Conservation (phyloP, 495 filamentous ascomycete species). For the Aspergillus indologenus region DNA sequence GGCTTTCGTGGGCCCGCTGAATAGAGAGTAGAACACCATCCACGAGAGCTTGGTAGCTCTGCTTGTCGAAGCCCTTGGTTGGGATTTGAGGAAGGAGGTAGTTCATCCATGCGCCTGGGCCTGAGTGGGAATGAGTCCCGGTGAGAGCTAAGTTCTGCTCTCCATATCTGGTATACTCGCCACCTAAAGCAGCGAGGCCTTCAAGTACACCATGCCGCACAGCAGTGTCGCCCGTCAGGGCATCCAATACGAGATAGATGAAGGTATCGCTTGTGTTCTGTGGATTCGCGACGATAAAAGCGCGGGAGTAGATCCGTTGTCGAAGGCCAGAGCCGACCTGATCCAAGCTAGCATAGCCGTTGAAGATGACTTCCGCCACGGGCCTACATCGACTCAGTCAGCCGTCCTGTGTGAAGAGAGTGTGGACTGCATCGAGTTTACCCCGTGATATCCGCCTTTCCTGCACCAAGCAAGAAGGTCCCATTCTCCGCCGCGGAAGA, state of each 20-base stretch:
- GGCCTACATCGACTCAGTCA: conserved; percentile 45
- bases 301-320: conserved; percentile 84
- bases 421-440: conserved; percentile 33
- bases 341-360: conserved; percentile 87
- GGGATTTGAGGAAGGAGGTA: conserved; percentile 95
- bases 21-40: conserved; percentile 83
- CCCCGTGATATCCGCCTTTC: conserved; percentile 94
- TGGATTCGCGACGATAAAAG: conserved; percentile 80
- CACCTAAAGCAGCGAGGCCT: conserved; percentile 62
- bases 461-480: conserved; percentile 81
- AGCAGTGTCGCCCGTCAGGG: conserved; percentile 87
- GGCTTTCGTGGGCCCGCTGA: conserved; percentile 70
- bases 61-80: conserved; percentile 81
- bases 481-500: conserved; percentile 30
- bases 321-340: conserved; percentile 86
- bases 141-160: conserved; percentile 86
- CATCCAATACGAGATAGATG: conserved; percentile 85
- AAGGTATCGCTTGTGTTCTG: conserved; percentile 67
- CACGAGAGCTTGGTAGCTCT: conserved; percentile 87
- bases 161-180: conserved; percentile 69
- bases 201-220: conserved; percentile 81
- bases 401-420: background rate
- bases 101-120: conserved; percentile 92
- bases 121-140: conserved; percentile 91
- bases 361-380: conserved; percentile 86